A percentile compares a stretch with the other conserved stretches of the same genome.
Evolutionary conservation across 495 filamentous ascomycete species (phyloP).

Genomic region (Umbilicaria muhlenbergii): DNA sequence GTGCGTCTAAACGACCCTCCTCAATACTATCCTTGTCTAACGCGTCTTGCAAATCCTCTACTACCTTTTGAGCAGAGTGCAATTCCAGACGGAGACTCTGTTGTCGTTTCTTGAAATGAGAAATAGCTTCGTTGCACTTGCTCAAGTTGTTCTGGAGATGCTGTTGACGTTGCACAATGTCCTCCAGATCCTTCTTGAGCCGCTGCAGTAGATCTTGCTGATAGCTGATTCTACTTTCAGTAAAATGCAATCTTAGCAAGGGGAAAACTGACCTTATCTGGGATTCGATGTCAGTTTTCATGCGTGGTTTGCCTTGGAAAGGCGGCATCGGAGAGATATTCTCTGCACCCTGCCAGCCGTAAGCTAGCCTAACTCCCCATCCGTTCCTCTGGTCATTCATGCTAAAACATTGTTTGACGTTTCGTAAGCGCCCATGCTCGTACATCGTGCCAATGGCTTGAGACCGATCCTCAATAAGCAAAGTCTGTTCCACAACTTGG

Average conservation of each 20-base stretch:
- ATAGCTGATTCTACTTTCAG: slow-evolving; percentile 15
- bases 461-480: slow-evolving; percentile 51
- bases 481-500: slow-evolving; percentile 66
- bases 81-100: slow-evolving; percentile 34
- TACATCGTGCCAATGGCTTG: slow-evolving; percentile 59
- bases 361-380: slow-evolving; percentile 48
- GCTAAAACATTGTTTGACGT: slow-evolving; percentile 57
- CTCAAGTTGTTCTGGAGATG: slow-evolving; percentile 18
- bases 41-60: slow-evolving; percentile 41
- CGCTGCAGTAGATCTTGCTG: slow-evolving; percentile 29
- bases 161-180: slow-evolving; percentile 18
- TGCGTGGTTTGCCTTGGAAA: slow-evolving; percentile 40
- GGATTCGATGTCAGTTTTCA: slow-evolving; percentile 62
- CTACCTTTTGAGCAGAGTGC: slow-evolving; percentile 41
- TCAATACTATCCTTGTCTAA: slow-evolving; percentile 42
- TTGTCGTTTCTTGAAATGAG: slow-evolving; percentile 25
- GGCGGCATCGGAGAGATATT: slow-evolving; percentile 37
- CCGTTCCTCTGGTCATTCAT: slow-evolving; percentile 41
- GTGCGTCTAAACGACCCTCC: slow-evolving; percentile 43
- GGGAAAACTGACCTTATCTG: slow-evolving; percentile 36
- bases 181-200: slow-evolving; percentile 23
- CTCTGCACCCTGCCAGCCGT: slow-evolving; percentile 35
- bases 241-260: background rate
- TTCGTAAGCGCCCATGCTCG: slow-evolving; percentile 38
- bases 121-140: slow-evolving; percentile 26